These are phyloP conservation scores for Asterella californica DNA, from an alignment of 225 moss, liverwort and hornwort genomes.

Conservation along the genomic window DNA sequence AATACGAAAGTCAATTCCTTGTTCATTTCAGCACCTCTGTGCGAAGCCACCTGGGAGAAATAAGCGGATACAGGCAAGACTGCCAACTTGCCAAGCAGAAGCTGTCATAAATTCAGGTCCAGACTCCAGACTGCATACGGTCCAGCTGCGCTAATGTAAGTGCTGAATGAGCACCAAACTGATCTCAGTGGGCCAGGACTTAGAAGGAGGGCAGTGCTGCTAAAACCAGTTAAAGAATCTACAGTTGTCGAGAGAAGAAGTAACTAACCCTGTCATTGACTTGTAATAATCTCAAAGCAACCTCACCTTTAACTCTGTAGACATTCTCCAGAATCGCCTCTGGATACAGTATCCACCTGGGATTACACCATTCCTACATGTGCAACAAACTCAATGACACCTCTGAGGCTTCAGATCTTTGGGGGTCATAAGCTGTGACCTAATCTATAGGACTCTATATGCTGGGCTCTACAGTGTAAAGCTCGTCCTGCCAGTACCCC, in stretches of 20 bases:
- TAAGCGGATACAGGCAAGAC: neutral
- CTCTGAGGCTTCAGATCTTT: neutral
- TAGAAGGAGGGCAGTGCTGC: neutral
- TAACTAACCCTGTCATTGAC: neutral
- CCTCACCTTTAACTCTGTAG: neutral
- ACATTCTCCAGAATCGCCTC: neutral
- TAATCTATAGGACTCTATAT: neutral
- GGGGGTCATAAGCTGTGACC: neutral
- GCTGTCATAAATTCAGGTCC: neutral
- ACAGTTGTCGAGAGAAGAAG: neutral
- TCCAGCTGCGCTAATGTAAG: neutral
- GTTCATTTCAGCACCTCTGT: slow-evolving; percentile 5
- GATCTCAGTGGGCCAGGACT: neutral
- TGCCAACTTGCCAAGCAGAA: neutral
- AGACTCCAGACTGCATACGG: neutral
- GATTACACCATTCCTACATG: neutral
- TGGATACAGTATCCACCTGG: neutral
- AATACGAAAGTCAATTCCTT: neutral
- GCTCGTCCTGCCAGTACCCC: neutral
- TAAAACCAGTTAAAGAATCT: neutral
- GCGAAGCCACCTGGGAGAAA: slow-evolving; percentile 2
- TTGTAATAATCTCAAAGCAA: neutral
- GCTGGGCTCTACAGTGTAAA: neutral
- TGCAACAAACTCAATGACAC: neutral
- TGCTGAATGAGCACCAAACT: neutral